Conservation (phyloP, 805 yeast species). For the Kurtzmaniella cleridarum region DNA sequence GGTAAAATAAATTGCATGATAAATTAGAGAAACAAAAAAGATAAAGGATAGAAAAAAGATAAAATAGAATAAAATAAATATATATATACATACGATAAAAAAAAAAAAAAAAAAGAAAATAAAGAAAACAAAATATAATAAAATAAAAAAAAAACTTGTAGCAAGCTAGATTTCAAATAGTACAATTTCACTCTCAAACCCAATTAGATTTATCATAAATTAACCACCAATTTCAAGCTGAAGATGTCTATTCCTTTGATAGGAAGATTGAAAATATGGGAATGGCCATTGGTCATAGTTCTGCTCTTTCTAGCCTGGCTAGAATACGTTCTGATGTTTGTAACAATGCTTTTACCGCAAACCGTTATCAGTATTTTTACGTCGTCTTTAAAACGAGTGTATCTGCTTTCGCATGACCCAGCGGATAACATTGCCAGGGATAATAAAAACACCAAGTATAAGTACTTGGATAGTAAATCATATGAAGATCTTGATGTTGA, state of each 20-base stretch:
- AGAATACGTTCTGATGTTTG: conserved; percentile 41
- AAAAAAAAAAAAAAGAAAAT: too few species aligned
- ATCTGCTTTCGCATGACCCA: conserved; percentile 23
- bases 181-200: too few species aligned
- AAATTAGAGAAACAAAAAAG: too few species aligned
- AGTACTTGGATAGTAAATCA: conserved; percentile 15
- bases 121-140: too few species aligned
- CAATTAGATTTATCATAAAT: too few species aligned
- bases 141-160: too few species aligned
- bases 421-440: conserved; percentile 14
- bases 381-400: conserved; percentile 19
- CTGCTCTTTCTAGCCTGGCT: conserved; percentile 45
- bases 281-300: conserved; percentile 43
- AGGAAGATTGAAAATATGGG: conserved; percentile 42
- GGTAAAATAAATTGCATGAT: too few species aligned
- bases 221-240: background rate
- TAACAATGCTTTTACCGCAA: conserved; percentile 43
- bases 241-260: conserved; percentile 36
- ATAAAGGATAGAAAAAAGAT: too few species aligned
- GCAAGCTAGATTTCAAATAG: too few species aligned
- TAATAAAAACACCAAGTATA: conserved; percentile 14
- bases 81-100: too few species aligned
- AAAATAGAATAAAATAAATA: too few species aligned
- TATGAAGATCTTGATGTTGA: conserved; percentile 12
- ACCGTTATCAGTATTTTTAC: conserved; percentile 34